A percentile compares a stretch with the other conserved stretches of the same genome.
Evolutionary conservation across 2,329 filamentous ascomycete genomes (phyloP).

Genomic region (Nemania sp.): DNA sequence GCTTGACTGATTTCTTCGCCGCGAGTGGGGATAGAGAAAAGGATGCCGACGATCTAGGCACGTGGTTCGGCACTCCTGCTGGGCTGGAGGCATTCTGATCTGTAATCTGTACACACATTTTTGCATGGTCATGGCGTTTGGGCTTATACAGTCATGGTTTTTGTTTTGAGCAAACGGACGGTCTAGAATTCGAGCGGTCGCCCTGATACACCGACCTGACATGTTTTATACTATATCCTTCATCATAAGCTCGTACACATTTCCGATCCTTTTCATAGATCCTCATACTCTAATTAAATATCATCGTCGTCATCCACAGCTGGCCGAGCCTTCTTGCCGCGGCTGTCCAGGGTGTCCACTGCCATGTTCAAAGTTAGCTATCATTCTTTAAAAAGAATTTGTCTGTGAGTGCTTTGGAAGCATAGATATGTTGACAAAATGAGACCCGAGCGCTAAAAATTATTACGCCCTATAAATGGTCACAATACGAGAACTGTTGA

Average conservation of each 20-base stretch:
- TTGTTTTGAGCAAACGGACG: constrained; percentile 5
- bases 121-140: constrained; percentile 34
- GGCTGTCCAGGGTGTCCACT: constrained; percentile 63
- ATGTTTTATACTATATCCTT: constrained; percentile 37
- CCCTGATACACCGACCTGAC: constrained; percentile 26
- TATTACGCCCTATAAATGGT: no score
- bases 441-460: no score
- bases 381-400: background rate
- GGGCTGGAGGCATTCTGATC: constrained; percentile 71
- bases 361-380: background rate
- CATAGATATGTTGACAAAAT: background rate
- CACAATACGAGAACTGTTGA: background rate
- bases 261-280: constrained; percentile 19
- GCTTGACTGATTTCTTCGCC: constrained; percentile 76
- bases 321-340: constrained; percentile 56
- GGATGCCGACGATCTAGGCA: constrained; percentile 67
- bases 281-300: constrained; percentile 44
- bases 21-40: constrained; percentile 46
- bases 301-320: constrained; percentile 62
- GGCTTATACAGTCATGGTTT: constrained; percentile 13
- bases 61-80: constrained; percentile 80
- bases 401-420: background rate
- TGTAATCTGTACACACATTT: constrained; percentile 12
- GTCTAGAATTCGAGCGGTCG: constrained; percentile 17
- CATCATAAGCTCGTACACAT: constrained; percentile 23